These are phyloP conservation scores for Aspergillus terreus DNA, from an alignment of 2,329 filamentous ascomycete genomes.

Conservation along the genomic window DNA sequence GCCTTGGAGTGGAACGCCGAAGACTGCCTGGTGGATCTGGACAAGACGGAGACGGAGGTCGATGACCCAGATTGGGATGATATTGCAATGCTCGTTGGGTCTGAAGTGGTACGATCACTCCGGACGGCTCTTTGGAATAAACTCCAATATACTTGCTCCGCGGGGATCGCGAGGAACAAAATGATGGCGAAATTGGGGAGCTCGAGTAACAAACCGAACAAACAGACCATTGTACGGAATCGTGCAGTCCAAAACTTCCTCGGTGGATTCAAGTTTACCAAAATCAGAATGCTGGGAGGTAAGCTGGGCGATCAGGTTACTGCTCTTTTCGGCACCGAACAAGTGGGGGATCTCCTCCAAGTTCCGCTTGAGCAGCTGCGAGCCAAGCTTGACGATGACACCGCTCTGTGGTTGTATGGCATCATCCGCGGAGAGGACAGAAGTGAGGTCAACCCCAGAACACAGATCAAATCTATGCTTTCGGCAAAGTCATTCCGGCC, in stretches of 20 bases:
- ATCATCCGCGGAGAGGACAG: conserved; percentile 80
- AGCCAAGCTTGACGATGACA: conserved; percentile 75
- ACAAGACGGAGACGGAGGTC: conserved; percentile 67
- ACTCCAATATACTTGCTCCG: conserved; percentile 87
- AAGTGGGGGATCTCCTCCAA: conserved; percentile 68
- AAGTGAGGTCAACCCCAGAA: conserved; percentile 85
- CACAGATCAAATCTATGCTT: conserved; percentile 95
- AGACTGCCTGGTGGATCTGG: conserved; percentile 77
- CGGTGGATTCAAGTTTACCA: conserved; percentile 83
- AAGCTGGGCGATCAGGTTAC: conserved; percentile 87
- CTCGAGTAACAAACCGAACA: conserved; percentile 86
- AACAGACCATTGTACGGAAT: conserved; percentile 89
- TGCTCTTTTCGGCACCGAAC: conserved; percentile 75
- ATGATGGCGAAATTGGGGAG: conserved; percentile 93
- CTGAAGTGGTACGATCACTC: conserved; percentile 79
- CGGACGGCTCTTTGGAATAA: conserved; percentile 64
- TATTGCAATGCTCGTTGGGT: conserved; percentile 77
- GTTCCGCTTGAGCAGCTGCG: conserved; percentile 74
- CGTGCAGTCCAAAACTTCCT: conserved; percentile 78
- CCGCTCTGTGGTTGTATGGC: conserved; percentile 78
- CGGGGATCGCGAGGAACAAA: conserved; percentile 85
- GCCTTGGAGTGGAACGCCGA: conserved; percentile 73
- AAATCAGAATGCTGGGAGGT: conserved; percentile 90
- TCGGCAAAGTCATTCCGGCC: conserved; percentile 94
- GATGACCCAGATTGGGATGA: conserved; percentile 96